phyloP scores from a whole-genome alignment of 139 green algal species.

The Monoraphidium neglectum region DNA sequence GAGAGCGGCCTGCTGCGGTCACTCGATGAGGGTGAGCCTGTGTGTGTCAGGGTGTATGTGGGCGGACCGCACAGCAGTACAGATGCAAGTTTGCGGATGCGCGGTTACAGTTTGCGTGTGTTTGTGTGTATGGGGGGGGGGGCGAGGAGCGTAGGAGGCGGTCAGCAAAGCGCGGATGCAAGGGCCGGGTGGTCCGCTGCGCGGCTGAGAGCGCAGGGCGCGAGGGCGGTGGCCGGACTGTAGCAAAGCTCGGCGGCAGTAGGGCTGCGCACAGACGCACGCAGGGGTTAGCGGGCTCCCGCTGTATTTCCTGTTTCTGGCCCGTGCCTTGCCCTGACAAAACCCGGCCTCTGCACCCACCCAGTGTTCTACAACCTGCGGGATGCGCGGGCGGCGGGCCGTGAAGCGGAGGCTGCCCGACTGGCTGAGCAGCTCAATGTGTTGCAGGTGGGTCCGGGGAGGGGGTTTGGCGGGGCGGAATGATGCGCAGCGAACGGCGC shows the following conservation, averaged over 20 bases:
- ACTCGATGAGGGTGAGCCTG: slow-evolving; percentile 12
- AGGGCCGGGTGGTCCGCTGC: no score
- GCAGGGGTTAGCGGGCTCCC: neutral
- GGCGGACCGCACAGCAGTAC: no score
- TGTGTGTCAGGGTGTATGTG: neutral
- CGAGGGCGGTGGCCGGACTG: no score
- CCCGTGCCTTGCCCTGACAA: slow-evolving; percentile 48
- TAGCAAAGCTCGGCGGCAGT: no score
- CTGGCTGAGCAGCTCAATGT: slow-evolving; percentile 41
- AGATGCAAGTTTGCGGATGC: no score
- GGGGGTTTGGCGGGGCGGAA: neutral
- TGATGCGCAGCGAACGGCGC: neutral
- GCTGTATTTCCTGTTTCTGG: neutral
- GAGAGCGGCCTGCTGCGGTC: slow-evolving; percentile 17
- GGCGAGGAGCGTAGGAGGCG: no score
- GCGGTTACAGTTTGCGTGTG: no score
- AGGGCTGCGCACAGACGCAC: no score
- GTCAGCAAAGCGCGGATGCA: no score
- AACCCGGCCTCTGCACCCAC: neutral
- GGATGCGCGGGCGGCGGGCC: slow-evolving; percentile 23
- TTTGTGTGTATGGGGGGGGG: no score
- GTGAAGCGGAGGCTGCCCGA: neutral
- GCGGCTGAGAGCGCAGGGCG: no score
- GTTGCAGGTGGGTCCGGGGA: slow-evolving; percentile 24
- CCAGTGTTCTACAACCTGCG: slow-evolving; percentile 70